phyloP scores from a whole-genome alignment of 106 monocot genomes.

The Allium fistulosum region DNA sequence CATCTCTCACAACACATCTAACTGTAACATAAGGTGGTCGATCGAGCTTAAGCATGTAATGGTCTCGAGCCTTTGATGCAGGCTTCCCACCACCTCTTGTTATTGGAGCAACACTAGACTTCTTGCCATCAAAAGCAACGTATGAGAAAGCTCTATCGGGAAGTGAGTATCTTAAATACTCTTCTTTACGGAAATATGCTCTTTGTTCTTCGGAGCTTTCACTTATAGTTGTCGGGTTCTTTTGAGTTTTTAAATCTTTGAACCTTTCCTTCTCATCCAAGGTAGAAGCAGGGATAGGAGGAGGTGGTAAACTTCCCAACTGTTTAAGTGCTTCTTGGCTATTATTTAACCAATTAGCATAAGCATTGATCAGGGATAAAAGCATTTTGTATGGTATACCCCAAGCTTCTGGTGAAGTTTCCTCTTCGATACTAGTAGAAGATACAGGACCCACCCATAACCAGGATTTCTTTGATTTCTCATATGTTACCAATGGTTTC shows the following conservation, averaged over 20 bases:
- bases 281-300: slow-evolving; percentile 34
- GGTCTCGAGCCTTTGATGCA: slow-evolving; percentile 93
- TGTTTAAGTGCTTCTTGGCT: slow-evolving; percentile 87
- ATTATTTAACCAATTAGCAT: slow-evolving; percentile 93
- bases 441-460: slow-evolving; percentile 62
- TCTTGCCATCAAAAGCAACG: slow-evolving; percentile 81
- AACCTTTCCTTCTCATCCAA: slow-evolving; percentile 91
- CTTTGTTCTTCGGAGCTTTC: slow-evolving; percentile 74
- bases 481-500: slow-evolving; percentile 66
- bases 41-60: slow-evolving; percentile 83
- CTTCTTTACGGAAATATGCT: slow-evolving; percentile 76
- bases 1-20: slow-evolving; percentile 87
- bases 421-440: slow-evolving; percentile 45
- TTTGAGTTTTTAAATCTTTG: slow-evolving; percentile 84
- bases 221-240: slow-evolving; percentile 71
- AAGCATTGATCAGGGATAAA: slow-evolving; percentile 85
- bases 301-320: slow-evolving; percentile 87
- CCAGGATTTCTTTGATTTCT: slow-evolving; percentile 76
- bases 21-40: slow-evolving; percentile 95
- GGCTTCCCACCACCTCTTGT: slow-evolving; percentile 91
- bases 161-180: slow-evolving; percentile 73
- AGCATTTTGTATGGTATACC: slow-evolving; percentile 91
- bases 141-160: slow-evolving; percentile 91
- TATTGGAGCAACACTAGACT: slow-evolving; percentile 84
- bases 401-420: slow-evolving; percentile 88